These are phyloP conservation scores for Beauveria australis DNA, from an alignment of 2,329 filamentous ascomycete species.

Conservation along the genomic window DNA sequence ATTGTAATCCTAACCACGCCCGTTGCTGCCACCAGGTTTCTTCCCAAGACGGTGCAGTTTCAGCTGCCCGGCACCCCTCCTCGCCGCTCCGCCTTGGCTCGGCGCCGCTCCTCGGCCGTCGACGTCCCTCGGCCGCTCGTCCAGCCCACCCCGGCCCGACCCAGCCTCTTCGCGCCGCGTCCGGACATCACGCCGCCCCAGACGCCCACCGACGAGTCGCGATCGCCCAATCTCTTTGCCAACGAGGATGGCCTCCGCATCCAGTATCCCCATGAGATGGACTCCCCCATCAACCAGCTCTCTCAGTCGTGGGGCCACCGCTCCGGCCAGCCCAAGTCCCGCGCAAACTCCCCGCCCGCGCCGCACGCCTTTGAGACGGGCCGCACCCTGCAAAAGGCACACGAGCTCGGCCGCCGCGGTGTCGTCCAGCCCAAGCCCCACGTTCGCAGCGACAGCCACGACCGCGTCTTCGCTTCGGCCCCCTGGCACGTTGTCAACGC, in stretches of 20 bases:
- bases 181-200: conserved; percentile 46
- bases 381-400: conserved; percentile 48
- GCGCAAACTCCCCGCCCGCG: conserved; percentile 65
- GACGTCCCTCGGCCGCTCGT: conserved; percentile 17
- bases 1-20: neutral
- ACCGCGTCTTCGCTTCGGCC: conserved; percentile 65
- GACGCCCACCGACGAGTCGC: conserved; percentile 42
- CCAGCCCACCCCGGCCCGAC: conserved; percentile 29
- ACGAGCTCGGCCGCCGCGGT: conserved; percentile 48
- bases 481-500: conserved; percentile 78
- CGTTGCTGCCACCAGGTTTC: conserved; percentile 51
- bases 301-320: conserved; percentile 69
- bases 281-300: conserved; percentile 64
- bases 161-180: conserved; percentile 44
- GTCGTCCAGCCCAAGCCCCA: conserved; percentile 45
- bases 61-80: conserved; percentile 51
- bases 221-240: conserved; percentile 40
- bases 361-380: conserved; percentile 65
- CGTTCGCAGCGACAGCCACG: conserved; percentile 53
- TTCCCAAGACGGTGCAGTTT: conserved; percentile 90
- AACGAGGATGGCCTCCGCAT: conserved; percentile 52
- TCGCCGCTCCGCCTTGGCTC: conserved; percentile 26
- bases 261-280: conserved; percentile 44
- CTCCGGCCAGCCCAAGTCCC: conserved; percentile 70
- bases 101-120: conserved; percentile 21